Base-by-base conservation (phyloP, 139 green algal species). In the Gonium pectorale region DNA sequence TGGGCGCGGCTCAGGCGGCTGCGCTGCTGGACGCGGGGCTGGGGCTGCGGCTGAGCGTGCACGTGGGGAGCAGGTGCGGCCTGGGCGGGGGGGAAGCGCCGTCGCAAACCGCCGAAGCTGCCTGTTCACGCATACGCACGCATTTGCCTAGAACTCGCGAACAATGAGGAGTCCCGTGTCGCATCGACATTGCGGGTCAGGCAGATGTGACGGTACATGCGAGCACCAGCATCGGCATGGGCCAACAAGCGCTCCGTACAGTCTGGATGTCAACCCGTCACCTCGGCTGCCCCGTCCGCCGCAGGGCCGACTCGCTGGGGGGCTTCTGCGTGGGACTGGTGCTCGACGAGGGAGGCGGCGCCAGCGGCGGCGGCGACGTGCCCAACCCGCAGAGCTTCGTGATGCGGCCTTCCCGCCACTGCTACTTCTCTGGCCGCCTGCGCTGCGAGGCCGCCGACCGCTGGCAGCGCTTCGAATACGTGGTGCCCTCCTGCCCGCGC, bases 401-500 rank as follows among this genome's bases (percentile, higher is more conserved):
- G 37, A 19, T 2, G 24, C 54, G 73, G 27, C 73, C 73, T 54
- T 43, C 1, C 56, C 73, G 73, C 54, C 29, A 69, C 54, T 27
- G 15, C 64, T 71, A 41, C 60, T 67, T 41, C 54, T 64, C 54
- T 24, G 54, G 54, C 13, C 13, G 19, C 15, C 19, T 71, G 35
- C 35, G 64, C 22, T 71, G 64, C 68, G 41, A 29, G 26, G 41
- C 35, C 6, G 3, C 5, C 9, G 74, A 56, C 74, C 19, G 15
- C 56, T 81, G 74, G 54, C 27, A 43, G 56, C 38, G 74, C 54
- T 81, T 81, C 54, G 56, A 81, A 56, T 40, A 70, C 74, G 5
- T 67, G 13, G 37, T 91, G 73, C 66, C 54, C 2, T 24, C 64
- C 37, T 88, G 83, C 37, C 88, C 88, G 5, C 52, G n/a, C 24